A percentile compares a stretch with the other conserved stretches of the same genome.
phyloP scores from a whole-genome alignment of 495 filamentous ascomycete species.

The Neurospora africana region DNA sequence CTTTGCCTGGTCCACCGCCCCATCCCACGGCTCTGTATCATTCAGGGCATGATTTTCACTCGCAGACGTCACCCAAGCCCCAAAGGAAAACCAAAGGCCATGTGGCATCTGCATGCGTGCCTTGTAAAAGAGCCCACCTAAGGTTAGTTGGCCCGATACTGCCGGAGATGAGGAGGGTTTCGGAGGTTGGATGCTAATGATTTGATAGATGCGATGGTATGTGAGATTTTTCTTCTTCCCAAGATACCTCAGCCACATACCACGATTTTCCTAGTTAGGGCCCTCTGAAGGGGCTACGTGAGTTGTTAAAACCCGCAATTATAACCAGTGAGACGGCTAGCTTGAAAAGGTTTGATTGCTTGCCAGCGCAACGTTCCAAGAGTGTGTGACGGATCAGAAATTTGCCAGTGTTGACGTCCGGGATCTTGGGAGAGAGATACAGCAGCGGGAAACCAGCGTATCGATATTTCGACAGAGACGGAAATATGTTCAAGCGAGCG shows the following conservation, averaged over 20 bases:
- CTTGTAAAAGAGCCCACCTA: conserved; percentile 94
- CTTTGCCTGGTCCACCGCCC: conserved; percentile 17
- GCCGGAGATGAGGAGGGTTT: not conserved
- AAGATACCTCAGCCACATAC: not conserved
- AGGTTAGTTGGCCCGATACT: conserved; percentile 29
- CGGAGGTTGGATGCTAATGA: conserved; percentile 3
- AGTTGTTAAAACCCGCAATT: not conserved
- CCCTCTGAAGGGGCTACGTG: not conserved
- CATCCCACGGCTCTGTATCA: conserved; percentile 27
- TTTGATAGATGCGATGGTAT: conserved; percentile 40
- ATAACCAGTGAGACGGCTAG: not conserved
- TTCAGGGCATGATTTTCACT: conserved; percentile 23
- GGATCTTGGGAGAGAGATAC: not conserved
- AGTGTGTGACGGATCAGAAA: not conserved
- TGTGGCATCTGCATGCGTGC: conserved; percentile 92
- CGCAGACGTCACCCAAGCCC: conserved; percentile 45
- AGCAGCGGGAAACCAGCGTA: not conserved
- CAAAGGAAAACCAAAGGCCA: conserved; percentile 87
- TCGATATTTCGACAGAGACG: not conserved
- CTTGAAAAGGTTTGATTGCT: not conserved
- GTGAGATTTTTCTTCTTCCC: conserved; percentile 11
- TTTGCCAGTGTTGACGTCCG: not conserved
- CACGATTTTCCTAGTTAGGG: not conserved
- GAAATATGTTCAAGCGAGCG: not conserved
- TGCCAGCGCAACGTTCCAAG: not conserved